A percentile compares a stretch with the other conserved stretches of the same genome.
Evolutionary conservation across 306 rosid genomes (phyloP).

Genomic region (Sindora glabra): DNA sequence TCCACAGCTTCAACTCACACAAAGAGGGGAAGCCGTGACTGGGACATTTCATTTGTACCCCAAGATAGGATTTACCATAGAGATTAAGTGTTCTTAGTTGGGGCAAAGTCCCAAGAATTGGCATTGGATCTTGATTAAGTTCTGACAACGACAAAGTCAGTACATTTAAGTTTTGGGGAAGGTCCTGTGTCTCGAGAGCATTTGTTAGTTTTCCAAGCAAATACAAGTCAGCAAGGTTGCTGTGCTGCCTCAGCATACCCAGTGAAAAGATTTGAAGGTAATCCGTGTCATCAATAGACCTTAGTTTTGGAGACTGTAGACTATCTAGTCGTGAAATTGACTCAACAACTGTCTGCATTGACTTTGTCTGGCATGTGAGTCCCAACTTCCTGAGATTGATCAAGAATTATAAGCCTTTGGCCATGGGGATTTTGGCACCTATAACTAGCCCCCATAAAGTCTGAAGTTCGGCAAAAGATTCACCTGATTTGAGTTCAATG

Average conservation of each 20-base stretch:
- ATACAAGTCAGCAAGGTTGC: background rate
- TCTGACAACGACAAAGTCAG: background rate
- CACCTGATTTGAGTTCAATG: no score
- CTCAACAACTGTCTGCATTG: rapidly evolving
- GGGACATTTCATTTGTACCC: background rate
- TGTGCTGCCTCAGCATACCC: background rate
- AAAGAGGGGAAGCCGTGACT: background rate
- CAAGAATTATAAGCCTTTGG: background rate
- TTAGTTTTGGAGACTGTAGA: background rate
- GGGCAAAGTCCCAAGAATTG: background rate
- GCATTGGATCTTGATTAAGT: background rate
- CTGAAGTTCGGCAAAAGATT: background rate
- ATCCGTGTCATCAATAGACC: background rate
- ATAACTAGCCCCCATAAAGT: background rate
- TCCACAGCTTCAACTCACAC: no score
- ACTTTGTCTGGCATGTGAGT: background rate
- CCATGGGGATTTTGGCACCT: background rate
- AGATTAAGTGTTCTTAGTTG: background rate
- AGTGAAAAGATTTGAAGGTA: background rate
- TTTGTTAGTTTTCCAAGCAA: background rate
- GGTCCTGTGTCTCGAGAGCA: rapidly evolving
- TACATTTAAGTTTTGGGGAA: background rate
- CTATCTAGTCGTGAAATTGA: rapidly evolving
- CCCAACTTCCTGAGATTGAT: background rate
- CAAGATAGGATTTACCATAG: background rate